Evolutionary conservation across 805 yeast genomes (phyloP).

Genomic region (Torulaspora delbrueckii): DNA sequence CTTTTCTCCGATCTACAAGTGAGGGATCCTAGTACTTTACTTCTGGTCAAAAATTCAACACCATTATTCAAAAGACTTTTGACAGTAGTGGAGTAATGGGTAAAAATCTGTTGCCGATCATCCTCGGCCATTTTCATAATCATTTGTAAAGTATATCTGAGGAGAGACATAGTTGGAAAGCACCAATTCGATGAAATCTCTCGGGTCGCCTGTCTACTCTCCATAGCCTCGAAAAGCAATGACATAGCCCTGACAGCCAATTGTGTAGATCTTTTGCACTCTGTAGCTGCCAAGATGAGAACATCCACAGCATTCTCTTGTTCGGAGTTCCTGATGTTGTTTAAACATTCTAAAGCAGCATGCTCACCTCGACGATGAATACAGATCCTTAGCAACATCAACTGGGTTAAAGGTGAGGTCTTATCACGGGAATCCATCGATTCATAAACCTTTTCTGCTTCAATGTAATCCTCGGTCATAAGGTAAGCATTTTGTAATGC

Average conservation of each 20-base stretch:
- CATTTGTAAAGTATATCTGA: constrained; percentile 34
- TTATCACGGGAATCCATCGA: constrained; percentile 25
- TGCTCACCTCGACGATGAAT: constrained; percentile 15
- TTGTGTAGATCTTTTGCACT: constrained; percentile 25
- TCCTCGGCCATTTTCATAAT: constrained; percentile 28
- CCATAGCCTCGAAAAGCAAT: constrained; percentile 27
- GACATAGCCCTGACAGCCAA: constrained; percentile 28
- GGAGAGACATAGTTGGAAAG: constrained; percentile 24
- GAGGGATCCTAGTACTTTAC: constrained; percentile 4
- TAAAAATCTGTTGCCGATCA: constrained; percentile 1
- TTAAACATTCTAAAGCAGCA: constrained; percentile 27
- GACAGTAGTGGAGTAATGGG: constrained; percentile 6
- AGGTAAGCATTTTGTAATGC: constrained; percentile 34
- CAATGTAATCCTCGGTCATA: constrained; percentile 18
- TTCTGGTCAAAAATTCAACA: constrained; percentile 7
- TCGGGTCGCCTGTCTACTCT: constrained; percentile 6
- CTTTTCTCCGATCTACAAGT: background rate
- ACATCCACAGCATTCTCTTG: constrained; percentile 34
- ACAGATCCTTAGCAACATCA: constrained; percentile 31
- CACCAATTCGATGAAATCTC: constrained; percentile 12
- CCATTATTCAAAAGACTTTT: constrained; percentile 10
- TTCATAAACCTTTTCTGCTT: constrained; percentile 22
- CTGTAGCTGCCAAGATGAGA: constrained; percentile 34
- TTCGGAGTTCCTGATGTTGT: constrained; percentile 34
- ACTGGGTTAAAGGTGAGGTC: constrained; percentile 31